These are phyloP conservation scores for Sarocladium brachiariae DNA, from an alignment of 2,329 filamentous ascomycete genomes.

Conservation along the genomic window DNA sequence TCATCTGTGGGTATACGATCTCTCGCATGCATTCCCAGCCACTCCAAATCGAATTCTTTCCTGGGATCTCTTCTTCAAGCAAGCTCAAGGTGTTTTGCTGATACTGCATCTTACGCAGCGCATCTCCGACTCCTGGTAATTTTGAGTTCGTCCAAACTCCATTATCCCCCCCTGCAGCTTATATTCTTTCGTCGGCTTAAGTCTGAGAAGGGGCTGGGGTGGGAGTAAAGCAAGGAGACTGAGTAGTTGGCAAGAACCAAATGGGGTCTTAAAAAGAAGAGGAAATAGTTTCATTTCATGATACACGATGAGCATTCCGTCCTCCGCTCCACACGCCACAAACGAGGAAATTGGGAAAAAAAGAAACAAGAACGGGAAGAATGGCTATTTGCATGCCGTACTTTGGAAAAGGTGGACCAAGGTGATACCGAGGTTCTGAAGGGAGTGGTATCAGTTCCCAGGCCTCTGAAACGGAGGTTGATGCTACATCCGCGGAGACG, in stretches of 20 bases:
- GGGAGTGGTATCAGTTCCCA: background rate
- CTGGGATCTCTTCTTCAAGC: background rate
- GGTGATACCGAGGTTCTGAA: background rate
- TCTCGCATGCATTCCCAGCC: too few relatives aligned
- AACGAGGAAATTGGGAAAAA: background rate
- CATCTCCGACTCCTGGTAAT: too few relatives aligned
- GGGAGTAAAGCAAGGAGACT: background rate
- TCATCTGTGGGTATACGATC: too few relatives aligned
- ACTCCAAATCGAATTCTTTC: background rate
- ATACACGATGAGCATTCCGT: slow-evolving; percentile 6
- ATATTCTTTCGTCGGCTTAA: background rate
- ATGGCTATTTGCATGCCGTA: slow-evolving; percentile 5
- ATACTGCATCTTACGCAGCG: too few relatives aligned
- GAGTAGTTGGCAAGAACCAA: slow-evolving; percentile 6
- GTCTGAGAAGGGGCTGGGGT: background rate
- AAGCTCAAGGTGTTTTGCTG: too few relatives aligned
- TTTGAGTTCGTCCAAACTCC: too few relatives aligned
- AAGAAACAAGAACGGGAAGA: background rate
- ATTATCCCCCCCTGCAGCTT: too few relatives aligned
- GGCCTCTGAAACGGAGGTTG: background rate
- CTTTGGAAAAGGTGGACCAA: background rate
- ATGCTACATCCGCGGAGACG: background rate
- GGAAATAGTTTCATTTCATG: slow-evolving; percentile 9
- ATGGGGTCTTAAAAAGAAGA: slow-evolving; percentile 6
- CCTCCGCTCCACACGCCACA: slow-evolving; percentile 1